Evolutionary conservation across 768 basidiomycete species (phyloP).

Genomic region (Pleurotus citrinopileatus): DNA sequence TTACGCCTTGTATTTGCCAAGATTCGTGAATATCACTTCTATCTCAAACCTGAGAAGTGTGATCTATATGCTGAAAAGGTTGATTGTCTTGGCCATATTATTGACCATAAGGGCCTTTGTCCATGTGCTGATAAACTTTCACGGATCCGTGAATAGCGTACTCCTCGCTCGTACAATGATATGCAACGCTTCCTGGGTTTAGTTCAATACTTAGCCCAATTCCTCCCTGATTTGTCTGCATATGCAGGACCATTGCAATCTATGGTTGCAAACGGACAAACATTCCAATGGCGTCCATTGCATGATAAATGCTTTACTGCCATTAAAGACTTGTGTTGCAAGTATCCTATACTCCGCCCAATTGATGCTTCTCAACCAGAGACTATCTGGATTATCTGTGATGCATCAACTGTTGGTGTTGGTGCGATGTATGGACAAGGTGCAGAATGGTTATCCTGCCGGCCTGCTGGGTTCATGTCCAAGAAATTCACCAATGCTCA

Average conservation of each 20-base stretch:
- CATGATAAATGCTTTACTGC: slow-evolving; percentile 21
- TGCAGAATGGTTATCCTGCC: slow-evolving; percentile 18
- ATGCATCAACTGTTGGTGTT: slow-evolving; percentile 21
- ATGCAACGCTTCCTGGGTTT: slow-evolving; percentile 38
- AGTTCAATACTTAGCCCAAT: slow-evolving; percentile 33
- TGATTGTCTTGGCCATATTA: slow-evolving; percentile 37
- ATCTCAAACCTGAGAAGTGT: slow-evolving; percentile 30
- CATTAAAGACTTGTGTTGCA: slow-evolving; percentile 19
- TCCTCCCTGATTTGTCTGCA: slow-evolving; percentile 30
- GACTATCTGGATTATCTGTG: slow-evolving; percentile 27
- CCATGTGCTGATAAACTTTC: slow-evolving; percentile 33
- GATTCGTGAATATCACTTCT: slow-evolving; percentile 25
- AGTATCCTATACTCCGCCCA: slow-evolving; percentile 20
- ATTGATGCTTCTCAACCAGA: slow-evolving; percentile 16
- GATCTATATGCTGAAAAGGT: slow-evolving; percentile 26
- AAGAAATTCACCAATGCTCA: slow-evolving; percentile 19
- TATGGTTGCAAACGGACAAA: slow-evolving; percentile 23
- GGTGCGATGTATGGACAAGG: slow-evolving; percentile 28
- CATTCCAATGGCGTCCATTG: slow-evolving; percentile 24
- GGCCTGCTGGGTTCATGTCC: slow-evolving; percentile 22
- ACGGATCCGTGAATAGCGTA: slow-evolving; percentile 28
- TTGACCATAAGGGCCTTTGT: slow-evolving; percentile 36
- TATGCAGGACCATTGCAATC: slow-evolving; percentile 28
- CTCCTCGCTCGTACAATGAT: slow-evolving; percentile 29
- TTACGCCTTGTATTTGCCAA: slow-evolving; percentile 27